phyloP scores from a whole-genome alignment of 1,284 basidiomycete genomes.

The Cryptococcus jaspeensis region DNA sequence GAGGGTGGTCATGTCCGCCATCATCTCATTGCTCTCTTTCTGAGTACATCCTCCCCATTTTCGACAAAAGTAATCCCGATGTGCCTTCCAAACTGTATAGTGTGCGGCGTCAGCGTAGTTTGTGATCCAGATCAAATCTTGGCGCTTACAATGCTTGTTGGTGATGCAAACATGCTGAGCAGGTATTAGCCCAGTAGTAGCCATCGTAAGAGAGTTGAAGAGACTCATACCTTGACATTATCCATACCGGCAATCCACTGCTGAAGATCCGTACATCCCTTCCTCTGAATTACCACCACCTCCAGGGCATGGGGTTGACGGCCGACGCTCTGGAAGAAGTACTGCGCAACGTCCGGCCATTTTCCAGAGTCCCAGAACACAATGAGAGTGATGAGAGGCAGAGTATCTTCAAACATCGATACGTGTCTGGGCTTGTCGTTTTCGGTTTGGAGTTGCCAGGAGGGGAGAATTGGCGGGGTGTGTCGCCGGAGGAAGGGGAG shows the following conservation, averaged over 20 bases:
- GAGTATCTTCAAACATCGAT: background rate
- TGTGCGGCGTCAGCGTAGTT: background rate
- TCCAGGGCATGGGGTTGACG: slow-evolving; percentile 12
- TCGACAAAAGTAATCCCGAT: slow-evolving; percentile 16
- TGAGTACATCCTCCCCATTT: slow-evolving; percentile 16
- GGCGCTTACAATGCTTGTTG: background rate
- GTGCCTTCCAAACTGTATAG: slow-evolving; percentile 14
- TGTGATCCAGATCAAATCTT: too few relatives aligned
- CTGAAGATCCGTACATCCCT: slow-evolving; percentile 7
- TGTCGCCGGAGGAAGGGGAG: too few relatives aligned
- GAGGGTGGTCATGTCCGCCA: slow-evolving; percentile 6
- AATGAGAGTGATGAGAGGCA: slow-evolving; percentile 5
- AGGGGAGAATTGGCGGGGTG: too few relatives aligned
- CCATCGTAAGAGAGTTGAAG: background rate
- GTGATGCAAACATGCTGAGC: slow-evolving; percentile 5
- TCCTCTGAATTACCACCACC: slow-evolving; percentile 13
- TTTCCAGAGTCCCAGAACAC: background rate
- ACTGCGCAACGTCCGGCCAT: slow-evolving; percentile 4
- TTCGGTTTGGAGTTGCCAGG: too few relatives aligned
- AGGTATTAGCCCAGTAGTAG: background rate
- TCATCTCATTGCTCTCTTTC: slow-evolving; percentile 4
- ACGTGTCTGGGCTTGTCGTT: too few relatives aligned
- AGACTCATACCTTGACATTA: slow-evolving; percentile 10
- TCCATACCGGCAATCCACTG: slow-evolving; percentile 3
- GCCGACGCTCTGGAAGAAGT: slow-evolving; percentile 14